Percentiles rank a stretch among this genome's conserved stretches.
Evolutionary conservation across 306 rosid species (phyloP).

Genomic region (Cicer cuneatum): DNA sequence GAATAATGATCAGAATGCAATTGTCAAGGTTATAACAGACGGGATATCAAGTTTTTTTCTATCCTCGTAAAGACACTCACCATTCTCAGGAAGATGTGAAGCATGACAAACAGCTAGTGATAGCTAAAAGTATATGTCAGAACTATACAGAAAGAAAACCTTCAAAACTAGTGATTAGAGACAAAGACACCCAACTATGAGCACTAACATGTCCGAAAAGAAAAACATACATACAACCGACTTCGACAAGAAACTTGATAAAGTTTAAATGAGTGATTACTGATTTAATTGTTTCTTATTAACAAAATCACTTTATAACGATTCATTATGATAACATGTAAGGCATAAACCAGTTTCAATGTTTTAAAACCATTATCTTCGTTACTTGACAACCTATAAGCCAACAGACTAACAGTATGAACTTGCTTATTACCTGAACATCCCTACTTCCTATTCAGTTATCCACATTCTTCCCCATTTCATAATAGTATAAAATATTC

Average conservation of each 20-base stretch:
- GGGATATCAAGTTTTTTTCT: slow-evolving; percentile 25
- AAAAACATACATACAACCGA: slow-evolving; percentile 12
- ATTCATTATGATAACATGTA: slow-evolving; percentile 12
- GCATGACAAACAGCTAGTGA: slow-evolving; percentile 31
- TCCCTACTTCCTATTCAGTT: not conserved
- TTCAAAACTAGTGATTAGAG: slow-evolving; percentile 24
- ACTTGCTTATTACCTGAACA: not conserved
- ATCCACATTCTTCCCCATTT: not conserved
- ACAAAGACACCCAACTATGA: slow-evolving; percentile 19
- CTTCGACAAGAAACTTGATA: slow-evolving; percentile 29
- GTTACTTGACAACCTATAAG: not conserved
- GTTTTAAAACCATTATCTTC: not conserved
- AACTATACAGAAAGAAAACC: slow-evolving; percentile 12
- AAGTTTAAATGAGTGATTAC: slow-evolving; percentile 15
- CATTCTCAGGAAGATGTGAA: slow-evolving; percentile 28
- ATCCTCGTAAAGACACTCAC: not conserved
- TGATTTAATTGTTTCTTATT: not conserved
- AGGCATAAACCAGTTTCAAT: not conserved
- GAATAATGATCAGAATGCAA: slow-evolving; percentile 28
- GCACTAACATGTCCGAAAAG: slow-evolving; percentile 27
- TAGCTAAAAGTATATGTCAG: slow-evolving; percentile 9
- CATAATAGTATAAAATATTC: not conserved
- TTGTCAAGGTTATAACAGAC: slow-evolving; percentile 23
- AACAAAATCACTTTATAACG: slow-evolving; percentile 13
- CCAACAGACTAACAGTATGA: not conserved